phyloP scores from a whole-genome alignment of 257 asterid genomes.

The Ajuga chamaepitys region DNA sequence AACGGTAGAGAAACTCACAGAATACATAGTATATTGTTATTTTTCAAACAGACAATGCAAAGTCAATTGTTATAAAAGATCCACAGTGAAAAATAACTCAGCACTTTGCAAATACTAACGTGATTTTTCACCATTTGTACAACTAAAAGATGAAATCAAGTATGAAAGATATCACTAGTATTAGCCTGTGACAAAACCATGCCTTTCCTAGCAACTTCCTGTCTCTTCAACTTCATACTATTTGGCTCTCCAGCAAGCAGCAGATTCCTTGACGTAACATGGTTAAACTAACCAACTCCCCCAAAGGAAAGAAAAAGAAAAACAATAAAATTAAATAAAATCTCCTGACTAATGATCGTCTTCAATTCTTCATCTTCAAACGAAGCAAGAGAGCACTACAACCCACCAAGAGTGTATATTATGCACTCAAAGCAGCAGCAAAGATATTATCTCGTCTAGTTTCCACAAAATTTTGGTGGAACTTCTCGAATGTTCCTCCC shows the following conservation, averaged over 20 bases:
- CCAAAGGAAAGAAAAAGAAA: neutral
- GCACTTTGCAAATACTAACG: neutral
- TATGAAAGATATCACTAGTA: neutral
- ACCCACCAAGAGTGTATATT: neutral
- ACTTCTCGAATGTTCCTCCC: conserved; percentile 58
- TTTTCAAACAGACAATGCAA: neutral
- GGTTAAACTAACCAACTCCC: no score
- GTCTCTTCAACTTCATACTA: neutral
- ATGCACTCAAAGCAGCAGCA: conserved; percentile 29
- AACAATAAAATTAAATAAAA: neutral
- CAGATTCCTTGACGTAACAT: no score
- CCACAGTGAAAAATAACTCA: neutral
- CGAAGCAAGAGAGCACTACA: neutral
- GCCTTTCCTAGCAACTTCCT: neutral
- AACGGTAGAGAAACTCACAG: neutral
- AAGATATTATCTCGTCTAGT: conserved; percentile 42
- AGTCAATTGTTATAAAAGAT: neutral
- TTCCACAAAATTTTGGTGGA: conserved; percentile 45
- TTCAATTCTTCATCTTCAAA: neutral
- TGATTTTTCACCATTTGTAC: neutral
- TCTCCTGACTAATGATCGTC: neutral
- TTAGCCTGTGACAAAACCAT: neutral
- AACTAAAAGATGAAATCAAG: neutral
- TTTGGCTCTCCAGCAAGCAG: neutral
- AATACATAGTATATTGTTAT: neutral